Percentiles rank a stretch among this genome's conserved stretches.
Conservation (phyloP, 1,284 basidiomycete species). For the Sporisorium exsertum region DNA sequence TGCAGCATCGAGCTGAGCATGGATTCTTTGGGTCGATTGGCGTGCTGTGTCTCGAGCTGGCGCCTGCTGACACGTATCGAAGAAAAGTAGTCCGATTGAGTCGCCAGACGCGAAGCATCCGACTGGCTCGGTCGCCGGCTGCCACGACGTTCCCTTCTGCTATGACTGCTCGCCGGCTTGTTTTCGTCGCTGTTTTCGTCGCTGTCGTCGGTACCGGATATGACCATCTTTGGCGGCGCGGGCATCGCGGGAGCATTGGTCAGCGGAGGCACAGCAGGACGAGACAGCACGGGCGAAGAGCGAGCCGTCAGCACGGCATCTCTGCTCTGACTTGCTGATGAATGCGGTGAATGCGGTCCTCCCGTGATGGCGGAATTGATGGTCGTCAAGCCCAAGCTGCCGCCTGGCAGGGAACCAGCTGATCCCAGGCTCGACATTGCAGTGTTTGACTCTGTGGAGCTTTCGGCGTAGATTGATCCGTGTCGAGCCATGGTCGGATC, state of each 20-base stretch:
- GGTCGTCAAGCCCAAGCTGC: conserved; percentile 42
- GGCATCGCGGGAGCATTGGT: conserved; percentile 10
- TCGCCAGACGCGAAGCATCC: conserved; percentile 5
- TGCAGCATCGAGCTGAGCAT: conserved; percentile 49
- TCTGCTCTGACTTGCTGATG: conserved; percentile 21
- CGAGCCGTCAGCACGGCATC: conserved; percentile 32
- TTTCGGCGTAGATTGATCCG: conserved; percentile 39
- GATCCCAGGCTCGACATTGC: conserved; percentile 47
- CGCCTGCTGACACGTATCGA: conserved; percentile 36
- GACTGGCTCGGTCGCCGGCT: conserved; percentile 25
- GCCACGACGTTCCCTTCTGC: conserved; percentile 14
- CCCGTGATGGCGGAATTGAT: conserved; percentile 51
- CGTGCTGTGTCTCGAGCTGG: conserved; percentile 46
- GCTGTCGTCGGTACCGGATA: conserved; percentile 32
- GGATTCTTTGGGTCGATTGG: conserved; percentile 42
- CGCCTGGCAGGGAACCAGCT: conserved; percentile 35
- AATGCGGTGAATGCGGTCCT: conserved; percentile 35
- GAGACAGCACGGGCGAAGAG: conserved; percentile 30
- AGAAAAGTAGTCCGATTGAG: conserved; percentile 48
- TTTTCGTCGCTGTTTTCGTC: conserved; percentile 34
- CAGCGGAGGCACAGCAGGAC: conserved; percentile 20
- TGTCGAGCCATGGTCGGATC: conserved; percentile 6
- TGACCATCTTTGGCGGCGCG: conserved; percentile 37
- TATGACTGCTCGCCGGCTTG: conserved; percentile 7
- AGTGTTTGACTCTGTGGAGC: conserved; percentile 51